A percentile compares a stretch with the other conserved stretches of the same genome.
phyloP scores from a whole-genome alignment of 2,329 filamentous ascomycete species.

The Ophiostoma sp. region DNA sequence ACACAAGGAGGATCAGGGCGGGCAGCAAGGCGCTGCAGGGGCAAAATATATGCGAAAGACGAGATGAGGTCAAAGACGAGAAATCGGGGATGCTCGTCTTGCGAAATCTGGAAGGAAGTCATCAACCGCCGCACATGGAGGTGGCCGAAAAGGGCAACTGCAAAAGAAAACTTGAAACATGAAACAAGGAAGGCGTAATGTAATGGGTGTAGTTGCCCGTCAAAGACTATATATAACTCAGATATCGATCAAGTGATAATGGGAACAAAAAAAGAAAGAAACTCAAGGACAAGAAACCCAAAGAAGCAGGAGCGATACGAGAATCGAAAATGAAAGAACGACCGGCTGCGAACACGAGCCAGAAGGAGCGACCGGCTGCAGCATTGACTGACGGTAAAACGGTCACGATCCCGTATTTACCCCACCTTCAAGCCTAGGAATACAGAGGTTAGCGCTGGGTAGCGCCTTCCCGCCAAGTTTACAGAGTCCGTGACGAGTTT shows the following conservation, averaged over 20 bases:
- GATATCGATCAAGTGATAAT: neutral
- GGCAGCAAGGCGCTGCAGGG: neutral
- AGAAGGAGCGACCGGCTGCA: neutral
- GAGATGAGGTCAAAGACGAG: slow-evolving; percentile 11
- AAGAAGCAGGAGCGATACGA: neutral
- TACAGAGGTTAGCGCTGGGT: neutral
- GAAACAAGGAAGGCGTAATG: slow-evolving; percentile 13
- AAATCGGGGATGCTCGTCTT: neutral
- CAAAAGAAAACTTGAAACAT: slow-evolving; percentile 13
- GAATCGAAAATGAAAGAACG: slow-evolving; percentile 6
- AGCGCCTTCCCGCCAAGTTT: slow-evolving; percentile 8
- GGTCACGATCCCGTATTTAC: slow-evolving; percentile 20
- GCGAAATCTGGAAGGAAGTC: neutral
- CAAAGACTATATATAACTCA: slow-evolving; percentile 4
- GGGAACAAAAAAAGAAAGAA: neutral
- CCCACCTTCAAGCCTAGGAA: slow-evolving; percentile 15
- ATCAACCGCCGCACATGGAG: neutral
- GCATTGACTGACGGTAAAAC: neutral
- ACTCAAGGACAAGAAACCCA: neutral
- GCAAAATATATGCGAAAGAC: neutral
- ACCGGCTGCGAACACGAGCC: slow-evolving; percentile 10
- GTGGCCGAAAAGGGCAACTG: slow-evolving; percentile 16
- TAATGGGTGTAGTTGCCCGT: neutral
- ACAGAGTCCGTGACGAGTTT: neutral
- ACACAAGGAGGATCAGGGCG: neutral